Evolutionary conservation across 2,329 filamentous ascomycete species (phyloP).

Genomic region (Colletotrichum sp.): DNA sequence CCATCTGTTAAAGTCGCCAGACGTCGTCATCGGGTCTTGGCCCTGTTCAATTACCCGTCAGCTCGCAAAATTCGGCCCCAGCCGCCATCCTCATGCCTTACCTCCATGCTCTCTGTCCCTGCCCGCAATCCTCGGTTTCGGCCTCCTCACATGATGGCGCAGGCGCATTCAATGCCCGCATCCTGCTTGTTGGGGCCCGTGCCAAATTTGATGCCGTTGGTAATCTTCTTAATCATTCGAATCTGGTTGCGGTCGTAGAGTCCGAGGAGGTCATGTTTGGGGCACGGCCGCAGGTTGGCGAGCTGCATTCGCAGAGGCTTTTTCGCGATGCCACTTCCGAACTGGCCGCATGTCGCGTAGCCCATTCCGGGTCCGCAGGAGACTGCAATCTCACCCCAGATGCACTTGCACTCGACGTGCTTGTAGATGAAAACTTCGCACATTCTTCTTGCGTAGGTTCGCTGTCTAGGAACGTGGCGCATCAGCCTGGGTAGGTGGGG

Average conservation of each 20-base stretch:
- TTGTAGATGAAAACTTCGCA: constrained; percentile 53
- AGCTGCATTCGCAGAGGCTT: constrained; percentile 37
- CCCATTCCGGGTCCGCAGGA: constrained; percentile 56
- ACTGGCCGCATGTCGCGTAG: constrained; percentile 53
- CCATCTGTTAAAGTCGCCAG: not conserved
- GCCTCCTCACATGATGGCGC: constrained; percentile 39
- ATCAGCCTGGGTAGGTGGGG: not conserved
- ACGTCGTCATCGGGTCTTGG: not conserved
- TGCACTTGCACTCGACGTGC: constrained; percentile 55
- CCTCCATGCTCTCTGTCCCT: not conserved
- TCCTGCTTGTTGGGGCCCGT: constrained; percentile 45
- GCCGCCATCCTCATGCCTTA: not conserved
- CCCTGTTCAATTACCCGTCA: not conserved
- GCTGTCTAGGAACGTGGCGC: not conserved
- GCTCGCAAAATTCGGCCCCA: not conserved
- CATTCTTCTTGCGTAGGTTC: constrained; percentile 37
- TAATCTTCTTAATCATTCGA: constrained; percentile 50
- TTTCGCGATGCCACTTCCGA: constrained; percentile 34
- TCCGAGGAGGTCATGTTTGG: constrained; percentile 42
- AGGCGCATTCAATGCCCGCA: constrained; percentile 40
- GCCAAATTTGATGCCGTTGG: constrained; percentile 52
- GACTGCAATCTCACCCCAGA: constrained; percentile 52
- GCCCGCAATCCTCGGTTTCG: not conserved
- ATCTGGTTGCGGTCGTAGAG: constrained; percentile 53
- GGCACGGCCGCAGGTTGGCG: constrained; percentile 44